phyloP scores from a whole-genome alignment of 1,139 yeast genomes.

The Suhomyces maxii region DNA sequence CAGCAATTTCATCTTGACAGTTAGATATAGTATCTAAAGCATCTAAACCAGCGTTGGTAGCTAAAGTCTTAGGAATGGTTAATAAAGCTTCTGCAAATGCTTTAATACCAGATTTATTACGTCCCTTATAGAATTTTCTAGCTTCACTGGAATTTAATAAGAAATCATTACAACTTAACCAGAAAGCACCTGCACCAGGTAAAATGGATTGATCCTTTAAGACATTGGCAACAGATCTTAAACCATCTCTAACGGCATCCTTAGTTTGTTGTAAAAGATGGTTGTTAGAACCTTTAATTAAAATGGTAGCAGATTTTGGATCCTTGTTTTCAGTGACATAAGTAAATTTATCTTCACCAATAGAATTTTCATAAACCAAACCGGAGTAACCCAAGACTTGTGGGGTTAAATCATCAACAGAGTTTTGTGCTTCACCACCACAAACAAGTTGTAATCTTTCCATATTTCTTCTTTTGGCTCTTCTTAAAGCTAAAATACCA shows the following conservation, averaged over 20 bases:
- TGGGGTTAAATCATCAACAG: slow-evolving; percentile 91
- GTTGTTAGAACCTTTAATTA: slow-evolving; percentile 90
- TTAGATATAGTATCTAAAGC: slow-evolving; percentile 84
- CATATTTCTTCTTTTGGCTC: slow-evolving; percentile 99
- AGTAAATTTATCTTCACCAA: slow-evolving; percentile 97
- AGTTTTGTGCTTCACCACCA: slow-evolving; percentile 97
- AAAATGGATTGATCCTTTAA: slow-evolving; percentile 80
- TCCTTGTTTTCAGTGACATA: slow-evolving; percentile 90
- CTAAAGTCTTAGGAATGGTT: slow-evolving; percentile 88
- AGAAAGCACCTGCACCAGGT: slow-evolving; percentile 98
- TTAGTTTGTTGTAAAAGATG: slow-evolving; percentile 89
- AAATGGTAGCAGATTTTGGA: slow-evolving; percentile 88
- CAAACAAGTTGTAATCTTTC: slow-evolving; percentile 94
- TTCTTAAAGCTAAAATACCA: slow-evolving; percentile 88
- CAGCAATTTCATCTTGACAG: slow-evolving; percentile 87
- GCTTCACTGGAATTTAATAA: slow-evolving; percentile 52
- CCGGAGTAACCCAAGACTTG: slow-evolving; percentile 89
- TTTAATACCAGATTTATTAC: slow-evolving; percentile 83
- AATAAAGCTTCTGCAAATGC: slow-evolving; percentile 93
- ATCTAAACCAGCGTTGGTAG: slow-evolving; percentile 92
- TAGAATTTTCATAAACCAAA: slow-evolving; percentile 82
- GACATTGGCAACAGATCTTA: slow-evolving; percentile 91
- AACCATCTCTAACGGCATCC: slow-evolving; percentile 96
- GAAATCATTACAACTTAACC: slow-evolving; percentile 75
- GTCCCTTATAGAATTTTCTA: slow-evolving; percentile 75